Evolutionary conservation across 177 flowering plant species (phyloP).

Genomic region (Tripterygium wilfordii): DNA sequence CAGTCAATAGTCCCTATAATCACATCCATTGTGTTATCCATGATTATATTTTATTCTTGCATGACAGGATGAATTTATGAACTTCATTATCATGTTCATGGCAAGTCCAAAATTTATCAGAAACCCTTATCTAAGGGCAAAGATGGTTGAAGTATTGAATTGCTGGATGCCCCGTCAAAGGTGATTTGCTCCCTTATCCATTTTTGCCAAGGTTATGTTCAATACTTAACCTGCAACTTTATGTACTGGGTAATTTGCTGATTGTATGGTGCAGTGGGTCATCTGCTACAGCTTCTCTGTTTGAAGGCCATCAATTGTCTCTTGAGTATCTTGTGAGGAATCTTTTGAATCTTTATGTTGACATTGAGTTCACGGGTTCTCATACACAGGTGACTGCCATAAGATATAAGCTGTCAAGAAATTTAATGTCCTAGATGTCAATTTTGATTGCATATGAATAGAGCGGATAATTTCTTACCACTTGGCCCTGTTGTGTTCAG

Average conservation of each 20-base stretch:
- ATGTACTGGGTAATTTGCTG: not conserved
- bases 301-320: conserved; percentile 87
- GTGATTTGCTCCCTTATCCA: conserved; percentile 27
- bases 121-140: conserved; percentile 94
- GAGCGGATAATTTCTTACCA: too few relatives aligned
- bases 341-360: conserved; percentile 97
- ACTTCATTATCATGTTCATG: conserved; percentile 99
- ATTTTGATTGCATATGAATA: too few relatives aligned
- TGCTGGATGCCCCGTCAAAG: conserved; percentile 95
- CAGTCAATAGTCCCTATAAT: too few relatives aligned
- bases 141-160: conserved; percentile 98
- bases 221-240: not conserved
- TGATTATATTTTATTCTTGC: conserved; percentile 3
- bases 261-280: conserved; percentile 66
- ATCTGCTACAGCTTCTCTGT: conserved; percentile 62
- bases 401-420: not conserved
- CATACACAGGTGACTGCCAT: conserved; percentile 79
- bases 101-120: conserved; percentile 76
- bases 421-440: too few relatives aligned
- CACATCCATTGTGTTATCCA: not conserved
- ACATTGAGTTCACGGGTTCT: conserved; percentile 98
- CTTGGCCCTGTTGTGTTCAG: too few relatives aligned
- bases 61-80: conserved; percentile 94
- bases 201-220: too few relatives aligned
- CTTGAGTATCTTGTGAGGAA: conserved; percentile 85